A percentile compares a stretch with the other conserved stretches of the same genome.
Evolutionary conservation across 345 rosid genomes (phyloP).

Genomic region (Abelmoschus esculentus): DNA sequence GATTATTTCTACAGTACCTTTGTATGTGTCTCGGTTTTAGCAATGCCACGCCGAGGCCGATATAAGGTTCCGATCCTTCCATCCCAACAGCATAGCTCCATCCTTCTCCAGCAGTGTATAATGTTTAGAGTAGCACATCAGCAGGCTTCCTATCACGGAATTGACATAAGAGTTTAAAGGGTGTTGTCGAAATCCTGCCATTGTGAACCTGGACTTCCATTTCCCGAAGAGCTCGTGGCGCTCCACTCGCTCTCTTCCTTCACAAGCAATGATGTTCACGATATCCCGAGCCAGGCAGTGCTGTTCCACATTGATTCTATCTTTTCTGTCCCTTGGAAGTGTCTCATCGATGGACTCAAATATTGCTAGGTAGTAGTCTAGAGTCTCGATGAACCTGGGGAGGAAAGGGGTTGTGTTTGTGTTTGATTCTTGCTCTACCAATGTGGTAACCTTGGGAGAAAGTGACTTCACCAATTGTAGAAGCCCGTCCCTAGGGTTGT

Average conservation of each 20-base stretch:
- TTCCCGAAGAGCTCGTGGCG: slow-evolving; percentile 23
- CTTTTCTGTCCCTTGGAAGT: slow-evolving; percentile 24
- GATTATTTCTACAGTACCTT: no score
- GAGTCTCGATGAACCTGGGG: slow-evolving; percentile 42
- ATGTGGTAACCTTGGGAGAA: slow-evolving; percentile 50
- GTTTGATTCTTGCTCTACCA: slow-evolving; percentile 78
- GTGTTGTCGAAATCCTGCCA: no score
- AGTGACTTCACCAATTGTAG: slow-evolving; percentile 60
- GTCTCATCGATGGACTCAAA: slow-evolving; percentile 46
- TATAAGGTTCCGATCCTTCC: slow-evolving; percentile 52
- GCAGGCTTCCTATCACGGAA: slow-evolving; percentile 39
- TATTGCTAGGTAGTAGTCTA: slow-evolving; percentile 56
- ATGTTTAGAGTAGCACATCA: slow-evolving; percentile 42
- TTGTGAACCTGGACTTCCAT: no score
- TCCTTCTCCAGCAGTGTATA: slow-evolving; percentile 6
- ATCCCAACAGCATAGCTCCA: slow-evolving; percentile 48
- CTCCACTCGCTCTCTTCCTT: slow-evolving; percentile 66
- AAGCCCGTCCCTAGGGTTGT: slow-evolving; percentile 38
- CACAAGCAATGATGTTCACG: slow-evolving; percentile 56
- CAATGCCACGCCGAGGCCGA: slow-evolving; percentile 75
- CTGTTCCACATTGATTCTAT: slow-evolving; percentile 47
- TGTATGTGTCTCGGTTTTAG: background rate
- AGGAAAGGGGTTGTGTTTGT: slow-evolving; percentile 36
- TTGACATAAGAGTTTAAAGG: slow-evolving; percentile 12
- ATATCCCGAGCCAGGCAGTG: slow-evolving; percentile 66